phyloP scores from a whole-genome alignment of 371 early-diverging fungal genomes.

The Zancudomyces culisetae region DNA sequence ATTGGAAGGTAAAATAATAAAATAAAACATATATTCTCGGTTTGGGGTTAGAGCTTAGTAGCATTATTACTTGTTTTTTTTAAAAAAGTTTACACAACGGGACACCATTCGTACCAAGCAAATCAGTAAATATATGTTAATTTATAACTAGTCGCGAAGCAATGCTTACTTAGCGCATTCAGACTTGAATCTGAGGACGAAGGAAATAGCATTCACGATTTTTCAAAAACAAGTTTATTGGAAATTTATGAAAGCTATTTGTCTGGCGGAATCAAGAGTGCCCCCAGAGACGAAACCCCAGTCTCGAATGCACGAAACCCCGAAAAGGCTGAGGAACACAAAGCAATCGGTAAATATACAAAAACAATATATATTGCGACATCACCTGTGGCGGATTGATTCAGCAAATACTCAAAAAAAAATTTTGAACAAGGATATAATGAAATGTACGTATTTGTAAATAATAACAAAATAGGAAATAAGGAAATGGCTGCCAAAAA shows the following conservation, averaged over 20 bases:
- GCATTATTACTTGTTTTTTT: neutral
- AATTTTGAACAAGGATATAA: conserved; percentile 1
- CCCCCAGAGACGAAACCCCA: too few species aligned
- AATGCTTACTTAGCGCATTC: conserved; percentile 88
- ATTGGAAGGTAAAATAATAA: conserved; percentile 49
- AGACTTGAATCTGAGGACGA: conserved; percentile 57
- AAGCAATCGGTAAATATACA: too few species aligned
- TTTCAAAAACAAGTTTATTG: conserved; percentile 68
- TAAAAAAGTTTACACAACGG: neutral
- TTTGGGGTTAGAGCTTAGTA: neutral
- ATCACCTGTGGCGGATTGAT: too few species aligned
- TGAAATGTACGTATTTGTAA: conserved; percentile 25
- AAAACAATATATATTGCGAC: too few species aligned
- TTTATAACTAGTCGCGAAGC: conserved; percentile 49
- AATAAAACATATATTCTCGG: neutral
- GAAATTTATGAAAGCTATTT: conserved; percentile 79
- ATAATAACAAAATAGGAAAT: conserved; percentile 49
- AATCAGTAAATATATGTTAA: neutral
- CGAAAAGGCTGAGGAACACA: too few species aligned
- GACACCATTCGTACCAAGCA: too few species aligned
- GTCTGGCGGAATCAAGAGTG: conserved; percentile 57
- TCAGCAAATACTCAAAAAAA: neutral
- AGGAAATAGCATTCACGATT: conserved; percentile 35
- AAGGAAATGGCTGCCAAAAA: conserved; percentile 36
- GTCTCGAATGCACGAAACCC: too few species aligned